Base-by-base conservation (phyloP, 2,329 filamentous ascomycete species). In the Metarhizium album region DNA sequence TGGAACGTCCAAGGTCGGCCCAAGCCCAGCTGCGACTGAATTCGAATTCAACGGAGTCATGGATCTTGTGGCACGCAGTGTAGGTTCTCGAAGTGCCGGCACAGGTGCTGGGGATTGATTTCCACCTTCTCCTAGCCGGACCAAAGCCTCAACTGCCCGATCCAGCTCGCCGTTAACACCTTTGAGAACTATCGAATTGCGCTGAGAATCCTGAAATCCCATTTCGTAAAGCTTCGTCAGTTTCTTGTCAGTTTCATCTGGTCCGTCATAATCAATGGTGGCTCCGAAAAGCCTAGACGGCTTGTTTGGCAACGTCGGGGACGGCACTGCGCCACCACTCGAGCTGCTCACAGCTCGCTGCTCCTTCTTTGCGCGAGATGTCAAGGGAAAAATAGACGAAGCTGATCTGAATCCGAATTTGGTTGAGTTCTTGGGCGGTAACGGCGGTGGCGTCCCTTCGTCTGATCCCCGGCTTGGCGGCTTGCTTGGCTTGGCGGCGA, bases 151-250 rank as follows among this genome's bases (percentile, higher is more conserved):
- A 43, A 97, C 82, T 0, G 91, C 83, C 65, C 82, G 85, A 58
- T 96, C 89, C 52, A 98, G 64, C 62, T 93, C 90, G 3, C 91
- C 90, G 61, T 86, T 83, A 29, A 94, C 76, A 3, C 86, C 86
- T 63, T 90, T 90, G 18, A 98, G 71, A 24, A 96, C 82, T 48
- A 85, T 82, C 4, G 81, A 75, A 62, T 96, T 97, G 53, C 86
- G 81, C 59, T 85, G 87, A 42, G 85, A 82, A 63, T 98, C 90
- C 3, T 72, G 74, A 60, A 98, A 98, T 0, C 93, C 93, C 90
- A 97, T 95, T 51, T 96, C 90, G 50, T 83, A 80, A 52, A 98
- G 70, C 48, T 81, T 83, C 3, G 75, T 74, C 64, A 97, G 68
- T 65, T 97, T 97, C 47, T 78, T 75, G 42, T 94, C 88, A 50